Evolutionary conservation across 495 filamentous ascomycete species (phyloP).

Genomic region (Mycothermus thermophilus): DNA sequence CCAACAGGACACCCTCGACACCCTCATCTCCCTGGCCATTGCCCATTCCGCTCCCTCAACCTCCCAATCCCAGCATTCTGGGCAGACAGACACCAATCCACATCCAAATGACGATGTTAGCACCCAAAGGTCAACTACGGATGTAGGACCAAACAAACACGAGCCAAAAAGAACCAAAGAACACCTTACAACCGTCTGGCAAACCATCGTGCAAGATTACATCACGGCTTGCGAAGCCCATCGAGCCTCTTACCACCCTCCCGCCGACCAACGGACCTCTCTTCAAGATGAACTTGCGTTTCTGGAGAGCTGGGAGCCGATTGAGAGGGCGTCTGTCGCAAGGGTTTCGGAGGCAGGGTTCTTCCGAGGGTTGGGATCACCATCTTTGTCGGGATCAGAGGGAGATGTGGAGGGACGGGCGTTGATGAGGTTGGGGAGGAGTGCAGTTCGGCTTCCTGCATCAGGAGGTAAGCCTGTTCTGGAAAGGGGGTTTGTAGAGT

Average conservation of each 20-base stretch:
- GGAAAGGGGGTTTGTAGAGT: constrained; percentile 10
- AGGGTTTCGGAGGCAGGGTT: constrained; percentile 22
- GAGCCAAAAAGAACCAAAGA: not conserved
- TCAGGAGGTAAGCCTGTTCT: not conserved
- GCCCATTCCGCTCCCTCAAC: not conserved
- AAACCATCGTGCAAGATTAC: constrained; percentile 23
- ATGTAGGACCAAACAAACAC: not conserved
- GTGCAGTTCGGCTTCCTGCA: constrained; percentile 10
- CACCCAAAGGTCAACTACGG: not conserved
- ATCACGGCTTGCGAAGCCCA: constrained; percentile 21
- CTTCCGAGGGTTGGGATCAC: constrained; percentile 22
- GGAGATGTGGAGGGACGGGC: not conserved
- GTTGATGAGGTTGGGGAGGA: constrained; percentile 15
- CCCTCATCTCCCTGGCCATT: constrained; percentile 10
- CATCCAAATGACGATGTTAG: not conserved
- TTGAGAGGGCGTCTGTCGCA: constrained; percentile 23
- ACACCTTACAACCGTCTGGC: too few relatives aligned
- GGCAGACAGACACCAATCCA: not conserved
- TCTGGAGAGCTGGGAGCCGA: constrained; percentile 20
- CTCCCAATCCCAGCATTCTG: constrained; percentile 9
- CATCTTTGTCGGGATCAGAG: too few relatives aligned
- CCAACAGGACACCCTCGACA: constrained; percentile 17
- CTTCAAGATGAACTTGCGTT: constrained; percentile 24
- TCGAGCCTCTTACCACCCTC: constrained; percentile 17
- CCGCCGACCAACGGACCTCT: constrained; percentile 5